Base-by-base conservation (phyloP, 139 green algal genomes). In the Chlamydomonas sp. region DNA sequence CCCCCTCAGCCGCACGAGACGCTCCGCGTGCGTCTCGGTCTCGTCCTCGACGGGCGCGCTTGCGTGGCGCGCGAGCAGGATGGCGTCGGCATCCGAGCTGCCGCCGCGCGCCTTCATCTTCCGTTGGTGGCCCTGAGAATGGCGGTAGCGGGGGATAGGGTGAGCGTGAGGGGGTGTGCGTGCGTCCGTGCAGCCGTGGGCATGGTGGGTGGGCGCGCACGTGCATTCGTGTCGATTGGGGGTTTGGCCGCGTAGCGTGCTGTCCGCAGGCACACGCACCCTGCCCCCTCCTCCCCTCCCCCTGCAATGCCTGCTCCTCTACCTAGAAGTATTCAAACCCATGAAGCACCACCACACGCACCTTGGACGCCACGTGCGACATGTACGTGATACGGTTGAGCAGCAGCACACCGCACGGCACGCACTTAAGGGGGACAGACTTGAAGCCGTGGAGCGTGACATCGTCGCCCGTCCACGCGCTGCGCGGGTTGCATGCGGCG, bases 21-120 rank as follows among this genome's bases (percentile, higher is more conserved):
- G 68, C 74, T 79, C 74, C 29, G 1, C 24, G 64, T 79, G 74
- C 22, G 74, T 79, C 62, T 79, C 74, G 29, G 29, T 38, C 68
- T 79, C 74, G 39, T 79, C 74, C 62, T 73, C 28, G 24, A 49
- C 22, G 16, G 33, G 26, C 24, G 68, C 34, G 24, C 4, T 20
- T n/a, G n/a, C n/a, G n/a, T n/a, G n/a, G n/a, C n/a, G n/a, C n/a
- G n/a, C n/a, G n/a, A n/a, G n/a, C n/a, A n/a, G n/a, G n/a, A n/a
- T n/a, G n/a, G n/a, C n/a, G n/a, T n/a, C n/a, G n/a, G n/a, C n/a
- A n/a, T n/a, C n/a, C n/a, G n/a, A 35, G 28, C 57, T 49, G 24
- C 34, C 24, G 5, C 30, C 3, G 8, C 20, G 43, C 2, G 3
- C 61, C 2, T 30, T 57, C 36, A 37, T 22, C 26, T 26, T 57